Conservation (phyloP, 176 grass and related monocot genomes). For the Triticum turgidum region DNA sequence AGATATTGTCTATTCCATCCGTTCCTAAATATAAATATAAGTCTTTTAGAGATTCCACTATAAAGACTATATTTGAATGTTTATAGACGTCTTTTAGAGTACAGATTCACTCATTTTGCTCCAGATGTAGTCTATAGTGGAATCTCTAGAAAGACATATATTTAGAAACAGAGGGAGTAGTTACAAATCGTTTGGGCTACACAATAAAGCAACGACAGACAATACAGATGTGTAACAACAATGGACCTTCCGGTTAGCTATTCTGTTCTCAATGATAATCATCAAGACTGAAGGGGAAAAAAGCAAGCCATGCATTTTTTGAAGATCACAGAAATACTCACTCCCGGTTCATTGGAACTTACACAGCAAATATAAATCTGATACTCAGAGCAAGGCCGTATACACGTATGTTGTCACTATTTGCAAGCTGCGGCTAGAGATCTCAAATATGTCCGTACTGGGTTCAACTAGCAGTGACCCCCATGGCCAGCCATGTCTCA, state of each 20-base stretch:
- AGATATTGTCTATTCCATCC: too few relatives aligned
- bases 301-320: neutral
- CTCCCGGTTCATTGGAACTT: conserved; percentile 3
- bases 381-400: neutral
- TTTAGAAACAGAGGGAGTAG: too few relatives aligned
- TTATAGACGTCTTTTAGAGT: too few relatives aligned
- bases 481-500: conserved; percentile 21
- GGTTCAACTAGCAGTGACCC: neutral
- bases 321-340: neutral
- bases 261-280: neutral
- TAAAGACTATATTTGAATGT: too few relatives aligned
- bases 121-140: too few relatives aligned
- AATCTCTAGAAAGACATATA: too few relatives aligned
- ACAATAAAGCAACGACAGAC: too few relatives aligned
- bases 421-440: neutral
- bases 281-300: neutral
- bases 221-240: neutral
- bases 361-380: neutral
- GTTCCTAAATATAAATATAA: too few relatives aligned
- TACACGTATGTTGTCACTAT: conserved; percentile 2
- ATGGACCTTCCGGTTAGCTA: neutral
- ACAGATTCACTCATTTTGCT: too few relatives aligned
- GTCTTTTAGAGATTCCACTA: too few relatives aligned
- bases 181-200: too few relatives aligned
- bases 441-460: neutral